Percentiles rank a stretch among this genome's conserved stretches.
phyloP scores from a whole-genome alignment of 2,329 filamentous ascomycete genomes.

The Ilyonectria sp. region DNA sequence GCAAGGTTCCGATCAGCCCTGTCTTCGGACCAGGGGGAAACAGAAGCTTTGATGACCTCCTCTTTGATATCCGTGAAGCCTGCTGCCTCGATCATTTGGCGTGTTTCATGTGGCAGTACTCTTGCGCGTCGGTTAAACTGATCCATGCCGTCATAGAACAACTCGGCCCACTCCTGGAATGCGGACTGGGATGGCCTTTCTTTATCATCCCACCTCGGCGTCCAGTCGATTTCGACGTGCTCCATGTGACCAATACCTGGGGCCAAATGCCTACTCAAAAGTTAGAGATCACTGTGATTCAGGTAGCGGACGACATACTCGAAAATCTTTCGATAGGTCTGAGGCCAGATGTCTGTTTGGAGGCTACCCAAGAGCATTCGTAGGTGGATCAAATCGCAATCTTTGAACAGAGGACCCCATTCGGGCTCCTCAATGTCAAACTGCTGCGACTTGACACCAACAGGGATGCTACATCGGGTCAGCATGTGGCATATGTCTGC shows the following conservation, averaged over 20 bases:
- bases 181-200: slow-evolving; percentile 71
- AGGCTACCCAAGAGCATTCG: slow-evolving; percentile 86
- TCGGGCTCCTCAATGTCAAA: slow-evolving; percentile 81
- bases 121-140: slow-evolving; percentile 76
- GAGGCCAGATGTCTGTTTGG: slow-evolving; percentile 75
- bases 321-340: slow-evolving; percentile 80
- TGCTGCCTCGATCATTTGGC: slow-evolving; percentile 73
- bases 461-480: slow-evolving; percentile 73
- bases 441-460: slow-evolving; percentile 68
- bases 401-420: slow-evolving; percentile 67
- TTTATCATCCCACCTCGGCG: slow-evolving; percentile 79
- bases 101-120: slow-evolving; percentile 65
- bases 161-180: slow-evolving; percentile 78
- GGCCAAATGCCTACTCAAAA: slow-evolving; percentile 75
- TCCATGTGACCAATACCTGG: slow-evolving; percentile 85
- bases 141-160: slow-evolving; percentile 78
- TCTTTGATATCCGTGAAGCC: slow-evolving; percentile 88
- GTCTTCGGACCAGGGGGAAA: slow-evolving; percentile 81
- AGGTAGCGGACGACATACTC: slow-evolving; percentile 62
- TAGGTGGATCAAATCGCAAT: slow-evolving; percentile 88
- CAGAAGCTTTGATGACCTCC: slow-evolving; percentile 76
- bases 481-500: slow-evolving; percentile 22
- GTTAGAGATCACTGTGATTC: slow-evolving; percentile 29
- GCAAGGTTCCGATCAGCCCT: slow-evolving; percentile 77
- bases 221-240: slow-evolving; percentile 90